These are phyloP conservation scores for Phylloporus arenicola DNA, from an alignment of 768 basidiomycete genomes.

Conservation along the genomic window DNA sequence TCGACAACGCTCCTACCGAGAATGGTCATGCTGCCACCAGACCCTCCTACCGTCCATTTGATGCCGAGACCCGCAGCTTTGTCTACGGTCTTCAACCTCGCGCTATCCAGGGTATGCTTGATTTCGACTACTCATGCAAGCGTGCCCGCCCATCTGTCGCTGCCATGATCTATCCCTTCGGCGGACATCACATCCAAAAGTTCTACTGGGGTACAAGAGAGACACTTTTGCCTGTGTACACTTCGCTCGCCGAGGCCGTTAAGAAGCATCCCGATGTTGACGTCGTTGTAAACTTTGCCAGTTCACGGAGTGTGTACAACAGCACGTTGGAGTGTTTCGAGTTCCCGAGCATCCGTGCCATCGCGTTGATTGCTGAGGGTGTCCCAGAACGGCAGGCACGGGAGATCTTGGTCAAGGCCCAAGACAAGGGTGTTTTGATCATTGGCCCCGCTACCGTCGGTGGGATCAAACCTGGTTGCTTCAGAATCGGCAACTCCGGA, in stretches of 20 bases:
- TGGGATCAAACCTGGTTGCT: slow-evolving; percentile 99
- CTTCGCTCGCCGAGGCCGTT: slow-evolving; percentile 82
- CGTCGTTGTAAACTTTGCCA: slow-evolving; percentile 97
- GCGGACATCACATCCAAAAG: slow-evolving; percentile 99
- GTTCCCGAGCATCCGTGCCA: slow-evolving; percentile 37
- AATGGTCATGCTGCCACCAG: slow-evolving; percentile 40
- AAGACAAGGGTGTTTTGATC: slow-evolving; percentile 84
- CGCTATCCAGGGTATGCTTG: slow-evolving; percentile 97
- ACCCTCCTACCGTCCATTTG: slow-evolving; percentile 88
- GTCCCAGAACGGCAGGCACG: slow-evolving; percentile 97
- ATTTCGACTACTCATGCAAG: slow-evolving; percentile 98
- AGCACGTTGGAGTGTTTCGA: slow-evolving; percentile 90
- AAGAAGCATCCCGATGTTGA: slow-evolving; percentile 96
- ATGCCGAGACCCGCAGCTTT: slow-evolving; percentile 89
- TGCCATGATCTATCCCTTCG: slow-evolving; percentile 99
- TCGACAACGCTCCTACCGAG: slow-evolving; percentile 43
- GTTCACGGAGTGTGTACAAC: slow-evolving; percentile 87
- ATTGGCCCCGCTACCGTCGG: slow-evolving; percentile 97
- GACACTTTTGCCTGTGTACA: slow-evolving; percentile 97
- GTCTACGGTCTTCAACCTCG: slow-evolving; percentile 99
- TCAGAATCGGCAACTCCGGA: slow-evolving; percentile 99
- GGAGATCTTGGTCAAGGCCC: slow-evolving; percentile 87
- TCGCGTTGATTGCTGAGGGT: slow-evolving; percentile 97
- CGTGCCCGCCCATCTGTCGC: slow-evolving; percentile 88
- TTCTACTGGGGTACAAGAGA: slow-evolving; percentile 99